Base-by-base conservation (phyloP, 768 basidiomycete genomes). In the Boletus subcaerulescens region DNA sequence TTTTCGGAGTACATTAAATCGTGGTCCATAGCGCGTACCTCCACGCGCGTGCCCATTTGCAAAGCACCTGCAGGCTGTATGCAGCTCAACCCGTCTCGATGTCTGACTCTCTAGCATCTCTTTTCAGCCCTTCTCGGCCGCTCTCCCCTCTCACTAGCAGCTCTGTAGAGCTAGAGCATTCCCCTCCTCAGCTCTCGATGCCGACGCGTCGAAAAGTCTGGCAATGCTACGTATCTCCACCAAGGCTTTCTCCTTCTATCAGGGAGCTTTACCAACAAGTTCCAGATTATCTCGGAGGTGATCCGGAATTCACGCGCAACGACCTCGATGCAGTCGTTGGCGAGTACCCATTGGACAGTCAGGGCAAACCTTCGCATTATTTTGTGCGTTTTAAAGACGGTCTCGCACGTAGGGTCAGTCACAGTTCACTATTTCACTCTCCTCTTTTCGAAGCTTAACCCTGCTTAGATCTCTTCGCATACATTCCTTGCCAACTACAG, bases 351-450 rank as follows among this genome's bases (percentile, higher is more conserved):
- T 39, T 61, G 20, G 56, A 55, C 18, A 49, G 42, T 12, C 69
- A 77, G 5, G 69, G 63, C 8, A 62, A 59, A 20, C 64, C 67
- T n/a, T 64, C 73, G 17, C 86, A 77, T 62, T 89, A 84, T 65
- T 91, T 79, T 69, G 87, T 82, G 41, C 77, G 80, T 35, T 80
- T 77, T 58, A 68, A 72, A 43, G 78, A 78, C 17, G 87, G 84
- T n/a, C 77, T 82, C 29, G 77, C 79, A 12, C 76, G 80, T 60
- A 83, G 78, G 72, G 88, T 86, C 55, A 53, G 77, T 65, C 42
- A 26, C 18, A 22, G 33, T 12, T 47, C 32, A 35, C 17, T 44
- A 4, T 41, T n/a, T 3, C n/a, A 13, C 13, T 36, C 12, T 20
- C 13, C 17, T n/a, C 6, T 26, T 53, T 24, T 15, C 13, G 15